These are phyloP conservation scores for Kwoniella sp. DNA, from an alignment of 768 basidiomycete species.

Conservation along the genomic window DNA sequence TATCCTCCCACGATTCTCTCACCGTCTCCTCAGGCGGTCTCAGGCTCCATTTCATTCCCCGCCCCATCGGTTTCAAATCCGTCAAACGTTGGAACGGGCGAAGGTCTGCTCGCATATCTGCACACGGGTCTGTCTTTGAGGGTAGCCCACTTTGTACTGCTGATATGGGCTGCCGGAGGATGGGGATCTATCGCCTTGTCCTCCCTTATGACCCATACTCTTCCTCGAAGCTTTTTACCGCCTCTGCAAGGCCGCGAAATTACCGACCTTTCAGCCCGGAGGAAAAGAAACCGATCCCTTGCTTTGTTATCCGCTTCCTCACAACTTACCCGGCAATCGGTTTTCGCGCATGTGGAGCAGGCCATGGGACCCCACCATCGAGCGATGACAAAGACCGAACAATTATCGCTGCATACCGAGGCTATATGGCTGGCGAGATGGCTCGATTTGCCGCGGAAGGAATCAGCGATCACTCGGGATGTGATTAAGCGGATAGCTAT, in stretches of 20 bases:
- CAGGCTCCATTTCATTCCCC: constrained; percentile 60
- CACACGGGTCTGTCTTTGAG: constrained; percentile 42
- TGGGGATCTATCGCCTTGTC: constrained; percentile 51
- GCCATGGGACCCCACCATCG: constrained; percentile 85
- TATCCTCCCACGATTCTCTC: constrained; percentile 45
- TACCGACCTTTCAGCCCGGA: constrained; percentile 6
- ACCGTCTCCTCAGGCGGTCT: constrained; percentile 40
- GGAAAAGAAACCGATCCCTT: constrained; percentile 24
- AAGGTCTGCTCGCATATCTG: constrained; percentile 47
- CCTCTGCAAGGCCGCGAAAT: constrained; percentile 11
- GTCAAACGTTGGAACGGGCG: constrained; percentile 36
- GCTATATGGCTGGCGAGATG: constrained; percentile 75
- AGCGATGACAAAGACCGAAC: constrained; percentile 74
- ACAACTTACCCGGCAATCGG: constrained; percentile 69
- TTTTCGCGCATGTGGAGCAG: constrained; percentile 68
- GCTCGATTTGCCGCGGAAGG: constrained; percentile 83
- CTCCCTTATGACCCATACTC: constrained; percentile 35
- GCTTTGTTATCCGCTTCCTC: constrained; percentile 62
- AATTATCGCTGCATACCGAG: constrained; percentile 69
- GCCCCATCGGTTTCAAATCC: constrained; percentile 46
- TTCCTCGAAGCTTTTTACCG: constrained; percentile 42
- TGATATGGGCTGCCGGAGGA: constrained; percentile 47
- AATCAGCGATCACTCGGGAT: constrained; percentile 81
- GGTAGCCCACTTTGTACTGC: constrained; percentile 42
- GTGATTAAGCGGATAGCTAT: constrained; percentile 81